Evolutionary conservation across 2,329 filamentous ascomycete species (phyloP).

Genomic region (Alternaria ethzedia): DNA sequence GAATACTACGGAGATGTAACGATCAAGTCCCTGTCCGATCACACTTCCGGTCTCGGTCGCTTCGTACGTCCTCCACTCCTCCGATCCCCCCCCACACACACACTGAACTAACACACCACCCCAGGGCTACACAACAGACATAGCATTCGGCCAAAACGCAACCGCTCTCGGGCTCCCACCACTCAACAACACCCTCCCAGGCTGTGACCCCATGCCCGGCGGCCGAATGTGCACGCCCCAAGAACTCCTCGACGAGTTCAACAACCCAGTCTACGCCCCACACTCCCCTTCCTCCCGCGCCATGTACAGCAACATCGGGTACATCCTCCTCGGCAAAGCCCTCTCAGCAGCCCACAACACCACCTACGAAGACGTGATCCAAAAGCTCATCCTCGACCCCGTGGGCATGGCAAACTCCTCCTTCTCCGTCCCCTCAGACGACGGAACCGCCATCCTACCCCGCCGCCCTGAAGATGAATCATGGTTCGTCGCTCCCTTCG

Average conservation of each 20-base stretch:
- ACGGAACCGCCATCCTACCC: constrained; percentile 24
- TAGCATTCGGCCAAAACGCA: constrained; percentile 18
- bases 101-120: neutral
- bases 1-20: constrained; percentile 28
- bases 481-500: constrained; percentile 33
- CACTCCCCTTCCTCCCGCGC: constrained; percentile 22
- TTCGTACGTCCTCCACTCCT: constrained; percentile 11
- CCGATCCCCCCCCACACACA: neutral
- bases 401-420: constrained; percentile 22
- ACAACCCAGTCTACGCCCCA: constrained; percentile 24
- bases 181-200: constrained; percentile 23
- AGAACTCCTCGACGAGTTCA: constrained; percentile 32
- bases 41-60: constrained; percentile 33
- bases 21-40: constrained; percentile 24
- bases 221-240: constrained; percentile 21
- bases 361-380: constrained; percentile 26
- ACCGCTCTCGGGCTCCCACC: constrained; percentile 24
- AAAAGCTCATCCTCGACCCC: constrained; percentile 28
- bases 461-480: constrained; percentile 10
- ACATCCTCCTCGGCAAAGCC: constrained; percentile 31
- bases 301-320: constrained; percentile 33
- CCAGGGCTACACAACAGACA: constrained; percentile 31
- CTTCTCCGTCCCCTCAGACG: constrained; percentile 19
- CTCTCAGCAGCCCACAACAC: constrained; percentile 27
- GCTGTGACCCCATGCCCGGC: constrained; percentile 32